Evolutionary conservation across 164 flowering plant species (phyloP), one percentile per base, ranked within the genome.

Genomic region (Magnolia sinica): DNA sequence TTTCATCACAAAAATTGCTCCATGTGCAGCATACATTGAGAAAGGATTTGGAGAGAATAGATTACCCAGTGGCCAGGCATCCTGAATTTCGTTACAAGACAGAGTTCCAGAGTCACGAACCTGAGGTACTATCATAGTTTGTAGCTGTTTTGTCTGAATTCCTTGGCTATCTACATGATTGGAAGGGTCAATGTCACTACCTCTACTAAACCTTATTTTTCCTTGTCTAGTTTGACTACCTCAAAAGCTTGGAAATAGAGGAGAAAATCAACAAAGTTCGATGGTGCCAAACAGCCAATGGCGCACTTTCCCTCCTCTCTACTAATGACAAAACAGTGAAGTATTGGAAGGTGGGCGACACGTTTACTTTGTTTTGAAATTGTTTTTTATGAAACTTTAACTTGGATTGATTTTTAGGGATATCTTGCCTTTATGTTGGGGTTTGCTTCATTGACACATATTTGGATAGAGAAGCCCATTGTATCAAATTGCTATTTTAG

Each of bases 201-300:
- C 79, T 16, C 67, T 18, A n/a, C 61, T 76, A 52, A 65, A 20
- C 76, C 64, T 72, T 50, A 20, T 50, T 73, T 22, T 72, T 74
- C 7, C 63, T 64, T 52, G 29, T 72, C 55, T 87, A 93, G 97
- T 93, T 93, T 86, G 97, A 93, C 83, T 93, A 93, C 79, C 92
- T 92, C 66, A 92, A 92, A 88, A 92, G 97, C 59, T 90, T 92
- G 92, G 97, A 92, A 81, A 92, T 92, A 84, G 97, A 92, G 81
- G 97, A 92, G 86, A 92, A 92, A 81, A 91, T 92, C 79, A 92
- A 92, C 79, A 92, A 90, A 85, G 89, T 92, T 79, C 89, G 92
- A 85, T 92, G 97, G 97, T 92, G 92, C 80, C 97, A 92, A 70
- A 83, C 89, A 64, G 89, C 94, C 31, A 91, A 90, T 82, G 86